Evolutionary conservation across 768 basidiomycete species (phyloP), one percentile per base, ranked within the genome.

Genomic region (Suillus bovinus): DNA sequence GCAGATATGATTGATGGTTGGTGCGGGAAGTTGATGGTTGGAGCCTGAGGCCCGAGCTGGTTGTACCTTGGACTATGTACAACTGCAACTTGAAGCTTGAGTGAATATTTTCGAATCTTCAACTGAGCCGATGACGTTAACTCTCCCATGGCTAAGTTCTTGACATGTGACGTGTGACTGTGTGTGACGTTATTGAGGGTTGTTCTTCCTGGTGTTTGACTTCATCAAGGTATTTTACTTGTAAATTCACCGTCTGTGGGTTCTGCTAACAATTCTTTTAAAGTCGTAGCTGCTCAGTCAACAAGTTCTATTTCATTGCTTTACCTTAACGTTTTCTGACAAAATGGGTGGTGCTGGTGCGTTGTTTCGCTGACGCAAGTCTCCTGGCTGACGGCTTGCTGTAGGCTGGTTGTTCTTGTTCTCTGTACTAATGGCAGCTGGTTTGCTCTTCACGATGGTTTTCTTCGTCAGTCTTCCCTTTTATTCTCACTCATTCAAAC

Each of bases 331-430:
- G 3, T 36, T 7, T 2, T 39, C 17, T 53, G 44, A 65, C 55
- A 67, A 63, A 53, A 81, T 81, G 80, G 77, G 79, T 59, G 80
- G 79, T 54, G 74, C 80, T 69, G 80, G 80, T 80, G 55, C 66
- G 80, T 76, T 34, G 20, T 22, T 14, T 47, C 22, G 36, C 33
- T 33, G 55, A 49, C 13, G 11, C 2, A 4, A 47, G 46, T 29
- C 24, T 29, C 38, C 17, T 34, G 9, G 17, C 55, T 56, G 27
- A 56, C 24, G 33, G 24, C 38, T 47, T 33, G 20, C 47, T 47
- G 33, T 6, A 96, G 95, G 93, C 74, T 98, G 96, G 96, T 79
- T 99, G 66, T 99, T 97, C 81, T 85, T 99, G 69, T 95, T 98
- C 75, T 86, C 94, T 73, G 96, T 98, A 74, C 88, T 99, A 60